Percentiles rank a stretch among this genome's conserved stretches.
Conservation (phyloP, 495 filamentous ascomycete species). For the Penicillium cinerascens region DNA sequence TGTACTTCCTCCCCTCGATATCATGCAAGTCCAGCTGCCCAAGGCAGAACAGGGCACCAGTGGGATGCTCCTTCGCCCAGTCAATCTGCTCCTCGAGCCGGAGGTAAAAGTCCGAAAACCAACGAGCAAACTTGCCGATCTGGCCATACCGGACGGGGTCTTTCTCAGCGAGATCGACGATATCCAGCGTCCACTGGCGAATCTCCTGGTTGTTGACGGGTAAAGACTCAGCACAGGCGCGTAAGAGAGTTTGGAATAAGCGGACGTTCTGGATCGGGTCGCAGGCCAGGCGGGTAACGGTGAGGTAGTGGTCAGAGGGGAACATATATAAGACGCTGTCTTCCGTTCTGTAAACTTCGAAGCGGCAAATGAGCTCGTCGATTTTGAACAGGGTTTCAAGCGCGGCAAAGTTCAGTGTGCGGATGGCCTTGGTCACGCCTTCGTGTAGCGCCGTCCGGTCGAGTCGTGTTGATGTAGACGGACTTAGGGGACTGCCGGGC, state of each 20-base stretch:
- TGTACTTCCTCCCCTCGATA: slow-evolving; percentile 23
- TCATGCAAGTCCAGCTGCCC: slow-evolving; percentile 25
- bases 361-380: slow-evolving; percentile 35
- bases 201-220: slow-evolving; percentile 32
- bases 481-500: background rate
- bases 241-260: slow-evolving; percentile 35
- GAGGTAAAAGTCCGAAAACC: slow-evolving; percentile 38
- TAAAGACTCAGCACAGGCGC: slow-evolving; percentile 40
- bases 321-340: slow-evolving; percentile 19
- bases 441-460: slow-evolving; percentile 30
- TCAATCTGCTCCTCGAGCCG: slow-evolving; percentile 27
- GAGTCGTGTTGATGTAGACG: slow-evolving; percentile 3
- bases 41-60: slow-evolving; percentile 22
- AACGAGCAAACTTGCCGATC: slow-evolving; percentile 24
- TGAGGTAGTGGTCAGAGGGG: slow-evolving; percentile 30
- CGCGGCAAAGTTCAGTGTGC: slow-evolving; percentile 25
- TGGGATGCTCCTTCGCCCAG: slow-evolving; percentile 5
- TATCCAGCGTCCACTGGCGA: slow-evolving; percentile 35
- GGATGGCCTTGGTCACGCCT: slow-evolving; percentile 36
- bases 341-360: background rate
- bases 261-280: slow-evolving; percentile 15
- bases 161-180: slow-evolving; percentile 1
- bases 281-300: slow-evolving; percentile 20
- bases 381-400: slow-evolving; percentile 38
- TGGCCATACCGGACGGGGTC: background rate